A percentile compares a stretch with the other conserved stretches of the same genome.
phyloP scores from a whole-genome alignment of 805 yeast genomes.

The Candida sakaeoensis region DNA sequence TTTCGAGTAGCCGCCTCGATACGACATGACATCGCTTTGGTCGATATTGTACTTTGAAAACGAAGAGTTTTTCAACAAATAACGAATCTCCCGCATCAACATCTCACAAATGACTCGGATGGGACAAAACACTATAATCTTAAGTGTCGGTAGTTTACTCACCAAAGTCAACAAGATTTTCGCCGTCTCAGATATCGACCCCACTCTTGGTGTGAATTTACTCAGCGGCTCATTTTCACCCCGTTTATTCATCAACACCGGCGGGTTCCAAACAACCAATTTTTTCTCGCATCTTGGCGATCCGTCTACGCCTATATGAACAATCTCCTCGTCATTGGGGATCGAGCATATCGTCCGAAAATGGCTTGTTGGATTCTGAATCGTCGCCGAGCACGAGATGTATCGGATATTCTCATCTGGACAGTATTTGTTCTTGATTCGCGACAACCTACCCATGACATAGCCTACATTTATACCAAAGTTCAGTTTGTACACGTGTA shows the following conservation, averaged over 20 bases:
- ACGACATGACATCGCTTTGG: constrained; percentile 74
- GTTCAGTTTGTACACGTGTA: constrained; percentile 84
- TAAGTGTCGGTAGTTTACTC: constrained; percentile 47
- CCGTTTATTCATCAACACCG: constrained; percentile 51
- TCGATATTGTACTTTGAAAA: constrained; percentile 34
- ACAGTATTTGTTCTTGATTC: constrained; percentile 37
- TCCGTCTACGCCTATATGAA: constrained; percentile 73
- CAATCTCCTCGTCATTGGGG: constrained; percentile 37
- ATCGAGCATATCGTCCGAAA: constrained; percentile 75
- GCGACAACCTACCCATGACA: constrained; percentile 72
- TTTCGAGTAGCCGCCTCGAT: constrained; percentile 92
- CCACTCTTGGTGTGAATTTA: constrained; percentile 45
- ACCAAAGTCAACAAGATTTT: constrained; percentile 65
- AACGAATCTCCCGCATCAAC: constrained; percentile 77
- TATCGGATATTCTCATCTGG: constrained; percentile 48
- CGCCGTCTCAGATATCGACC: constrained; percentile 74
- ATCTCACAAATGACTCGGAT: constrained; percentile 84
- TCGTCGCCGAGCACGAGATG: constrained; percentile 93
- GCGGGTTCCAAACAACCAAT: constrained; percentile 82
- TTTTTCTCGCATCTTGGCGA: constrained; percentile 81
- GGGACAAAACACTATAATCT: constrained; percentile 88
- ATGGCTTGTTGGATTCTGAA: constrained; percentile 67
- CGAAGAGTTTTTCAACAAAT: constrained; percentile 41
- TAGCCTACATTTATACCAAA: constrained; percentile 92
- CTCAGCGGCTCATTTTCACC: constrained; percentile 34